These are phyloP conservation scores for Chlorella ohadii DNA, from an alignment of 139 green algal species.

Conservation along the genomic window DNA sequence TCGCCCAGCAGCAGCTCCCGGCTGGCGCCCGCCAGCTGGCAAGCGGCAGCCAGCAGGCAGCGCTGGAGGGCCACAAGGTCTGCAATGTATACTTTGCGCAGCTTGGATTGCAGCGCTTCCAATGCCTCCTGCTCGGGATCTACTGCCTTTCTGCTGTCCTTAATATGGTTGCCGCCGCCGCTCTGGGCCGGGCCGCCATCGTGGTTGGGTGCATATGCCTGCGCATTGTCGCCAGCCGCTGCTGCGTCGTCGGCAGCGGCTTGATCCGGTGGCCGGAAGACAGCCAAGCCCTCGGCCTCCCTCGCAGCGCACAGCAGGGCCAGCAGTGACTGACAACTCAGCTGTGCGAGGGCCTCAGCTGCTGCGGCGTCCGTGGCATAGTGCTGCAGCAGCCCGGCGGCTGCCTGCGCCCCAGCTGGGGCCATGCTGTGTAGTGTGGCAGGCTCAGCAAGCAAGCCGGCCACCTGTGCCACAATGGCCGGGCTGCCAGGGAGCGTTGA, in stretches of 20 bases:
- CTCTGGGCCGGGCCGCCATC: background rate
- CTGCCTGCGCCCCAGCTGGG: background rate
- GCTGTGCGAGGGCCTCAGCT: constrained; percentile 3
- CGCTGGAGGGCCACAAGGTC: constrained; percentile 9
- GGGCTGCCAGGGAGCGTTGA: background rate
- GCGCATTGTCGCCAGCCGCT: background rate
- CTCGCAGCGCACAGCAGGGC: background rate
- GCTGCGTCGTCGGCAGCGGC: background rate
- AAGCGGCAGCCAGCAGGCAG: background rate
- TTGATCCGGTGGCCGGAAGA: background rate
- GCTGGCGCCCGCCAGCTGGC: background rate
- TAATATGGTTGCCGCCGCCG: background rate
- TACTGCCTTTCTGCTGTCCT: no score
- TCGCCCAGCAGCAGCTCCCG: constrained; percentile 19
- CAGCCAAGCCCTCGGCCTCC: constrained; percentile 1
- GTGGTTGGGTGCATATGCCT: no score
- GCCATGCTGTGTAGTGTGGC: background rate
- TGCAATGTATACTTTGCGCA: constrained; percentile 7
- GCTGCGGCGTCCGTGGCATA: background rate
- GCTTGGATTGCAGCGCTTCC: constrained; percentile 14
- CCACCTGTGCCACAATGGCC: background rate
- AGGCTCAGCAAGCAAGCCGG: background rate
- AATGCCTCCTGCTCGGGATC: constrained; percentile 14
- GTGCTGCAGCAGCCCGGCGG: background rate
- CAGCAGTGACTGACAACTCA: background rate